phyloP scores from a whole-genome alignment of 1,284 basidiomycete species.

The Mycosarcoma mackinlayi region DNA sequence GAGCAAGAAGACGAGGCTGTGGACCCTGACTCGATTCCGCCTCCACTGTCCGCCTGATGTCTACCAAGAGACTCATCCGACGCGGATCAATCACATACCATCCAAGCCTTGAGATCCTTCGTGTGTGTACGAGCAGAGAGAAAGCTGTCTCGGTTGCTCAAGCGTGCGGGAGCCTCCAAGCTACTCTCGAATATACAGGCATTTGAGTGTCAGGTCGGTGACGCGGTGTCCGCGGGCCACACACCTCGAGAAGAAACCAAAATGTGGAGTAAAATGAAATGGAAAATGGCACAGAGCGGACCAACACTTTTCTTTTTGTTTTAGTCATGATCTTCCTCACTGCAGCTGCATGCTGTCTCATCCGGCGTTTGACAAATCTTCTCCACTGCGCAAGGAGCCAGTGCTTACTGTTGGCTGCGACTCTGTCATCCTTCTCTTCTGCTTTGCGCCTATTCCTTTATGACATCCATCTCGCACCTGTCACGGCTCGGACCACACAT shows the following conservation, averaged over 20 bases:
- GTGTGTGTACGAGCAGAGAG: too few relatives aligned
- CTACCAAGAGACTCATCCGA: not conserved
- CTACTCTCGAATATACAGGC: too few relatives aligned
- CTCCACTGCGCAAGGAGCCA: not conserved
- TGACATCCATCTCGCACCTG: not conserved
- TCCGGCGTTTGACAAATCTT: too few relatives aligned
- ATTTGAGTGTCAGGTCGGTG: too few relatives aligned
- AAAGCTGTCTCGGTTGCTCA: too few relatives aligned
- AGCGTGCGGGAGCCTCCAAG: too few relatives aligned
- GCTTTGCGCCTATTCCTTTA: too few relatives aligned
- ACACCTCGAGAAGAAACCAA: constrained; percentile 2
- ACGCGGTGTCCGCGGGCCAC: too few relatives aligned
- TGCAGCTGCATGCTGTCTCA: too few relatives aligned
- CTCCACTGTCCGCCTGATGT: constrained; percentile 24
- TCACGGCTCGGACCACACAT: too few relatives aligned
- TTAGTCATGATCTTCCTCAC: not conserved
- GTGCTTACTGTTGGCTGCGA: not conserved
- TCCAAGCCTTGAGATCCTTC: not conserved
- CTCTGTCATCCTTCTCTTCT: too few relatives aligned
- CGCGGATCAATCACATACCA: too few relatives aligned
- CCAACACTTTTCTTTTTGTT: constrained; percentile 1
- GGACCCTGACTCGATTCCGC: constrained; percentile 34
- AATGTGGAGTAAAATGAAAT: constrained; percentile 3
- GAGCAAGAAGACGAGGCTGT: constrained; percentile 36
- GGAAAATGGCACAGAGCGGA: not conserved